Conservation (phyloP, 257 asterid species). For the Coffea eugenioides region DNA sequence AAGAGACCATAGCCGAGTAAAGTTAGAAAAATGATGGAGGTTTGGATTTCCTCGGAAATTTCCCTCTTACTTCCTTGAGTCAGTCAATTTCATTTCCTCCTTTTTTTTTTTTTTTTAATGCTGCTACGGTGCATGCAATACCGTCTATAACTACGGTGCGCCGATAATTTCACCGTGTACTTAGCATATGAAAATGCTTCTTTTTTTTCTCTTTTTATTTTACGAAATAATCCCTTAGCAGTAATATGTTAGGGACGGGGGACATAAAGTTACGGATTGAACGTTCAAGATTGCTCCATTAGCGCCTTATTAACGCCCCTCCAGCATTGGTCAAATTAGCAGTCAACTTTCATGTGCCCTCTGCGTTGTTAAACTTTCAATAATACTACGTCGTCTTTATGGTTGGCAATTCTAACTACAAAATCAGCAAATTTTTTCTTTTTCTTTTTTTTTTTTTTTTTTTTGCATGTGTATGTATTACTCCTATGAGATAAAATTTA, state of each 20-base stretch:
- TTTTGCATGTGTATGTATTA: too few species aligned
- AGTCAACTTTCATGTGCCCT: not conserved
- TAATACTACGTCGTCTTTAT: too few species aligned
- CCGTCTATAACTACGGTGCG: too few species aligned
- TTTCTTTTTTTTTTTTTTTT: too few species aligned
- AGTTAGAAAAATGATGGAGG: not conserved
- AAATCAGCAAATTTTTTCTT: too few species aligned
- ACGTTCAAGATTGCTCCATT: too few species aligned
- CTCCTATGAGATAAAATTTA: too few species aligned
- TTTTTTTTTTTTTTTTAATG: not conserved
- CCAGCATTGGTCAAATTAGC: not conserved
- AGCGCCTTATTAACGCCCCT: not conserved
- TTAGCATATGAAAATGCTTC: too few species aligned
- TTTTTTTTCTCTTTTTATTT: not conserved
- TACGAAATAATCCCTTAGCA: not conserved
- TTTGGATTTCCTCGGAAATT: slow-evolving; percentile 23
- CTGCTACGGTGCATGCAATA: not conserved
- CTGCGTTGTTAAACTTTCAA: too few species aligned
- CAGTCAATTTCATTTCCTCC: not conserved
- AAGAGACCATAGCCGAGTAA: slow-evolving; percentile 19
- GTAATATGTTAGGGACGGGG: not conserved
- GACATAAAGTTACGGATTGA: too few species aligned
- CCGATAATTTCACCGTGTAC: not conserved
- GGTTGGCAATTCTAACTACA: not conserved
- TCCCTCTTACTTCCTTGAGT: not conserved